Evolutionary conservation across 805 yeast genomes (phyloP), one percentile per base, ranked within the genome.

Genomic region (Cyberlindnera subsufficiens): DNA sequence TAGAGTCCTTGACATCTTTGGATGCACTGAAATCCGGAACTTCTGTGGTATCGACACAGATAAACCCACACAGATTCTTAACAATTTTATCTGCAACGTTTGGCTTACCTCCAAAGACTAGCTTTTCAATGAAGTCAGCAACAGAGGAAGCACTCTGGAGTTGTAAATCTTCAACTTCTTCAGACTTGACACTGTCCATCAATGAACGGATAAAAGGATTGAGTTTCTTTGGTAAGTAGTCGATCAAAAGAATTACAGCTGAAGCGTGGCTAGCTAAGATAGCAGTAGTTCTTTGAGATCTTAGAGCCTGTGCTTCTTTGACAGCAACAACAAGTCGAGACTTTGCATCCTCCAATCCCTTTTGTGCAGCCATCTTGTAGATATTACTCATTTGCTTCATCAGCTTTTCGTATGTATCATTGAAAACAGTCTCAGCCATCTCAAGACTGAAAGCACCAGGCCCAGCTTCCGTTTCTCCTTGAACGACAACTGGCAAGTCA

Each of bases 31-130:
- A 93, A 55, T 88, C 97, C 3, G 99, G 99, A 29, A 91, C 96
- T 58, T 90, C 97, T 3, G 93, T 78, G 0, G 96, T 88, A 59
- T 91, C 99, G 29, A 90, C 96, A 66, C 99, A 93, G 40, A 93
- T 59, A 59, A 91, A 91, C 0, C 91, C 96, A 65, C 96, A 86
- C 43, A 95, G 66, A 57, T 93, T 93, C 60, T 87, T 91, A 35
- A 87, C 78, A 50, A 95, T 84, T 59, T 93, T 93, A 53, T 87
- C 95, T 3, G 91, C 80, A 1, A 91, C 93, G 31, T 80, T 80
- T n/a, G 59, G 60, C 56, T 89, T 88, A 8, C 77, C 78, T 5
- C 64, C 65, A 1, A 59, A 59, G 30, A 78, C 69, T 42, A 95
- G 74, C 47, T 75, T 74, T n/a, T 64, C 56, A 32, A 89, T 77